Percentiles rank a stretch among this genome's conserved stretches.
These are phyloP conservation scores for Brassica hybrid DNA, from an alignment of 441 rosid species.

Conservation along the genomic window DNA sequence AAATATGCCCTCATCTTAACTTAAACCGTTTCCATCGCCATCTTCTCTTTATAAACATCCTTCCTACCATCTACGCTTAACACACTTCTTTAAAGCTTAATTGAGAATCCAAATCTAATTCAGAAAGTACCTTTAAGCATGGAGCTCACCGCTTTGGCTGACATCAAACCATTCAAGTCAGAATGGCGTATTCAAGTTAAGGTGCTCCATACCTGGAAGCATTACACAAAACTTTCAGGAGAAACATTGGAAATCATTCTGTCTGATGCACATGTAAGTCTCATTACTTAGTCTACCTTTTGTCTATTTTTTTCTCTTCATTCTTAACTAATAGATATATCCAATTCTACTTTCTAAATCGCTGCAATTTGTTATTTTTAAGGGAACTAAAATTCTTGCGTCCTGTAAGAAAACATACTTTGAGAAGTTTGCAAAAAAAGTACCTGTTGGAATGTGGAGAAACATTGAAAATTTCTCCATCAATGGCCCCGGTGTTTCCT, in stretches of 20 bases:
- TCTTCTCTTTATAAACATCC: too few species aligned
- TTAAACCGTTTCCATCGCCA: too few species aligned
- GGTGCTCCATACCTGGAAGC: not conserved
- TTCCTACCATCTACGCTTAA: too few species aligned
- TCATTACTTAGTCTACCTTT: not conserved
- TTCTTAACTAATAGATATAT: not conserved
- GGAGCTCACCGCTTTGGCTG: not conserved
- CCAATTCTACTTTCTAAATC: not conserved
- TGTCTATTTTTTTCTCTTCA: not conserved
- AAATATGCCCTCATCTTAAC: too few species aligned
- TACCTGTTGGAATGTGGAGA: not conserved
- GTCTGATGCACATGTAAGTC: not conserved
- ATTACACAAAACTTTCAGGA: too few species aligned
- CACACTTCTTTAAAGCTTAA: too few species aligned
- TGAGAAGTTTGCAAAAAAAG: not conserved
- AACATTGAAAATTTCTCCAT: not conserved
- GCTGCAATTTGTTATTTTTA: too few species aligned
- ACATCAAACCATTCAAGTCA: not conserved
- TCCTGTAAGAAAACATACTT: not conserved
- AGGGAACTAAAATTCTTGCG: not conserved
- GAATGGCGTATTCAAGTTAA: not conserved
- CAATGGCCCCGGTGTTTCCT: not conserved
- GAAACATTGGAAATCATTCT: not conserved
- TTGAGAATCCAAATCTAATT: too few species aligned
- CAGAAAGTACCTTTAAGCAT: not conserved